A percentile compares a stretch with the other conserved stretches of the same genome.
phyloP scores from a whole-genome alignment of 345 rosid genomes.

The Linum tenue region DNA sequence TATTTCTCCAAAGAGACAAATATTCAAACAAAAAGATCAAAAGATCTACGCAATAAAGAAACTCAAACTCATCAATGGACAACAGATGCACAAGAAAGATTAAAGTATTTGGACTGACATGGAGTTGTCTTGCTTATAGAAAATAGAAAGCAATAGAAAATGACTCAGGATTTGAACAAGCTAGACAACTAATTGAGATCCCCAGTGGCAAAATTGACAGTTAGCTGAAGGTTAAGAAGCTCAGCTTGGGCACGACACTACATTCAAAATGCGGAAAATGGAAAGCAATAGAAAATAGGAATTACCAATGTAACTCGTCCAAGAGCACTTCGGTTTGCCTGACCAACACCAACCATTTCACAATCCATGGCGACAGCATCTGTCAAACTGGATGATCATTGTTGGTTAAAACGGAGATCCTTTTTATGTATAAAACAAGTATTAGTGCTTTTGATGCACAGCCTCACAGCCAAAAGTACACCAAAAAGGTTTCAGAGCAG shows the following conservation, averaged over 20 bases:
- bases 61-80: not conserved
- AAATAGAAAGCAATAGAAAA: not conserved
- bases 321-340: conserved; percentile 86
- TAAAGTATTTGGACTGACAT: not conserved
- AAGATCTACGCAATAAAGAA: too few species aligned
- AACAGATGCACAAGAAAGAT: not conserved
- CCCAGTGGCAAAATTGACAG: not conserved
- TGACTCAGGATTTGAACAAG: not conserved
- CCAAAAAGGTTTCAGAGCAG: too few species aligned
- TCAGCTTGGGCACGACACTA: conserved; percentile 4
- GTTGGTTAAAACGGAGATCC: conserved; percentile 13
- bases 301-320: conserved; percentile 87
- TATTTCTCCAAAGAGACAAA: too few species aligned
- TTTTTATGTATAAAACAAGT: conserved; percentile 1
- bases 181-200: not conserved
- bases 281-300: conserved; percentile 2
- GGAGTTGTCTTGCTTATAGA: not conserved
- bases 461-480: not conserved
- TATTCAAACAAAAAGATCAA: too few species aligned
- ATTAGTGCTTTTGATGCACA: not conserved
- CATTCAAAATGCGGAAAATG: not conserved
- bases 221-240: not conserved
- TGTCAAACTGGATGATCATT: conserved; percentile 47
- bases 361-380: conserved; percentile 90
- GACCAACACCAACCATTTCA: conserved; percentile 95